Percentiles rank a stretch among this genome's conserved stretches.
Evolutionary conservation across 78 protist species (phyloP).

Genomic region (Paulinella micropora): DNA sequence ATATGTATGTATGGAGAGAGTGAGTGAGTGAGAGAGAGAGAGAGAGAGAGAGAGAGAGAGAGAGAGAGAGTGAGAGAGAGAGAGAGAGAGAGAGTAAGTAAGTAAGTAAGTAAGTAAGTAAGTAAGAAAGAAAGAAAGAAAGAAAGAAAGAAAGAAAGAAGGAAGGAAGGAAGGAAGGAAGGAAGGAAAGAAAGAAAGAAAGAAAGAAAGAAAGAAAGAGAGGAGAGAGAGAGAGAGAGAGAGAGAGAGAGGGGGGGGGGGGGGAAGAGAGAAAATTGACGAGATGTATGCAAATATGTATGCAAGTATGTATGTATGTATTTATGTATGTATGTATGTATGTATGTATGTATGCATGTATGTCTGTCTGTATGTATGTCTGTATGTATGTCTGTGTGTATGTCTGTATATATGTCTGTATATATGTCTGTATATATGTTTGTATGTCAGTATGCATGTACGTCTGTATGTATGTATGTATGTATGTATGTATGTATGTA

Average conservation of each 20-base stretch:
- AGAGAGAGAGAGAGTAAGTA: not conserved
- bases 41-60: not conserved
- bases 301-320: not conserved
- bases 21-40: not conserved
- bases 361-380: too few species aligned
- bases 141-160: not conserved
- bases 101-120: not conserved
- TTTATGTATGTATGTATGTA: not conserved
- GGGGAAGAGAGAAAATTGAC: not conserved
- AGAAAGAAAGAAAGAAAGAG: not conserved
- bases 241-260: not conserved
- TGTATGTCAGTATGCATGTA: too few species aligned
- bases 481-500: too few species aligned
- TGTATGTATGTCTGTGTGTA: too few species aligned
- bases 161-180: not conserved
- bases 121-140: not conserved
- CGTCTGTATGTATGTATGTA: too few species aligned
- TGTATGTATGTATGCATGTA: not conserved
- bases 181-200: not conserved
- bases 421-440: too few species aligned
- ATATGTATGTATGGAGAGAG: not conserved
- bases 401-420: too few species aligned
- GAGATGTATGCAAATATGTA: not conserved
- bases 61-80: not conserved
- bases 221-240: not conserved